Percentiles rank a stretch among this genome's conserved stretches.
These are phyloP conservation scores for Vaccinium vitisidaea DNA, from an alignment of 148 eudicot species.

Conservation along the genomic window DNA sequence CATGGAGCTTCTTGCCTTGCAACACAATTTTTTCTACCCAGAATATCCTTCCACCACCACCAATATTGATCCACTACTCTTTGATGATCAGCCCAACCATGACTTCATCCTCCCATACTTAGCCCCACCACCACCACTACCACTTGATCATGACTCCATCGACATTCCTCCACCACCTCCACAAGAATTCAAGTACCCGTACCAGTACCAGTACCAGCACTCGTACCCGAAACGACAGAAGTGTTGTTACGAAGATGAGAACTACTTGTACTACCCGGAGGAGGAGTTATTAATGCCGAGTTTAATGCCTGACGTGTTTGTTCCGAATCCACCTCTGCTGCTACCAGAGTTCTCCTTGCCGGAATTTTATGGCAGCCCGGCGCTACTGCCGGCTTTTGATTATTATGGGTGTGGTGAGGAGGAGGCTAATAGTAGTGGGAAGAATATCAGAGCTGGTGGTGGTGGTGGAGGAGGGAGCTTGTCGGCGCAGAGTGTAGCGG, in stretches of 20 bases:
- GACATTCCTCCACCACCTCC: neutral
- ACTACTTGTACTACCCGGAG: neutral
- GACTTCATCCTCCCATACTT: neutral
- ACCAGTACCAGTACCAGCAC: neutral
- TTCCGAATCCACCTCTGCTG: neutral
- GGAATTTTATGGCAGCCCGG: neutral
- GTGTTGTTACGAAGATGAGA: neutral
- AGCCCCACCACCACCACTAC: neutral
- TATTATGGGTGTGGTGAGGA: neutral
- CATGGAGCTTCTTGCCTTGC: constrained; percentile 25
- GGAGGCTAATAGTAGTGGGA: neutral
- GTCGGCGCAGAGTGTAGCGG: constrained; percentile 67
- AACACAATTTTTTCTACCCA: neutral
- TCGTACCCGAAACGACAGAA: constrained; percentile 14
- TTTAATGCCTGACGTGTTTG: neutral
- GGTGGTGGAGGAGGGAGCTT: constrained; percentile 20
- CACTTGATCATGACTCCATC: neutral
- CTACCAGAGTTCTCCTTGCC: neutral
- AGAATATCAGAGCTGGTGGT: neutral
- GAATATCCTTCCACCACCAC: constrained; percentile 8
- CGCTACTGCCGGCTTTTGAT: neutral
- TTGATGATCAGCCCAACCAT: neutral
- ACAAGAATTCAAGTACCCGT: neutral
- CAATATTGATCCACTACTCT: neutral
- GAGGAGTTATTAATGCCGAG: neutral